Percentiles rank a stretch among this genome's conserved stretches.
phyloP scores from a whole-genome alignment of 805 yeast species.

The Saccharomyces eubayanus region DNA sequence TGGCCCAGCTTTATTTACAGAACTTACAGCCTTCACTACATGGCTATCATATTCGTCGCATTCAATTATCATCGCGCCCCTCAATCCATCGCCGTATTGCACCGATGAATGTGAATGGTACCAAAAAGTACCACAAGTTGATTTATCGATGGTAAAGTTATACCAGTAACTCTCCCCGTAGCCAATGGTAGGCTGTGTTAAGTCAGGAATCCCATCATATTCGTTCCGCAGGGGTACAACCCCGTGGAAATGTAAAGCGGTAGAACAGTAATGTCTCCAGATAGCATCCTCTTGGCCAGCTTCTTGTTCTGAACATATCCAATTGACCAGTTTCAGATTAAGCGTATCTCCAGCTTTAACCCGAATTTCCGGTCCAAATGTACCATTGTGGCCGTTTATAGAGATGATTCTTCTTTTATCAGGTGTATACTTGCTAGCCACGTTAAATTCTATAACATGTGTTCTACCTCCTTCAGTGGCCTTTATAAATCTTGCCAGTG shows the following conservation, averaged over 20 bases:
- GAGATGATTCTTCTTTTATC: conserved; percentile 17
- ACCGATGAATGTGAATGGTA: conserved; percentile 48
- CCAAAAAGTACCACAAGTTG: conserved; percentile 47
- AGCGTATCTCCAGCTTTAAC: conserved; percentile 19
- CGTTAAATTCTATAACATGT: conserved; percentile 11
- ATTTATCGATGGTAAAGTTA: conserved; percentile 35
- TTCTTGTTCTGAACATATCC: conserved; percentile 15
- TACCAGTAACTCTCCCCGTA: conserved; percentile 52
- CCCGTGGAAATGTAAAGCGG: conserved; percentile 49
- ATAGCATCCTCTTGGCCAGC: conserved; percentile 18
- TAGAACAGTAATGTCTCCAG: conserved; percentile 17
- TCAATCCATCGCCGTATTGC: conserved; percentile 44
- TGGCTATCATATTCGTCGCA: conserved; percentile 36
- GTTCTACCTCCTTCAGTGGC: neutral
- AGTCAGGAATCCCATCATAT: conserved; percentile 33
- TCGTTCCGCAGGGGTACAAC: conserved; percentile 39
- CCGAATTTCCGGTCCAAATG: conserved; percentile 21
- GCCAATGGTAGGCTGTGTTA: conserved; percentile 66
- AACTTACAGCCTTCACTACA: conserved; percentile 21
- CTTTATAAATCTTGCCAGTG: neutral
- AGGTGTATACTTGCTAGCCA: conserved; percentile 6
- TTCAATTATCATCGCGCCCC: conserved; percentile 47
- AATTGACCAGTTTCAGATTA: conserved; percentile 14
- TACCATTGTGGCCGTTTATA: conserved; percentile 12
- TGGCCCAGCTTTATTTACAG: neutral